Evolutionary conservation across 768 basidiomycete genomes (phyloP), one percentile per base, ranked within the genome.

Genomic region (Sistotremastrum suecicum): DNA sequence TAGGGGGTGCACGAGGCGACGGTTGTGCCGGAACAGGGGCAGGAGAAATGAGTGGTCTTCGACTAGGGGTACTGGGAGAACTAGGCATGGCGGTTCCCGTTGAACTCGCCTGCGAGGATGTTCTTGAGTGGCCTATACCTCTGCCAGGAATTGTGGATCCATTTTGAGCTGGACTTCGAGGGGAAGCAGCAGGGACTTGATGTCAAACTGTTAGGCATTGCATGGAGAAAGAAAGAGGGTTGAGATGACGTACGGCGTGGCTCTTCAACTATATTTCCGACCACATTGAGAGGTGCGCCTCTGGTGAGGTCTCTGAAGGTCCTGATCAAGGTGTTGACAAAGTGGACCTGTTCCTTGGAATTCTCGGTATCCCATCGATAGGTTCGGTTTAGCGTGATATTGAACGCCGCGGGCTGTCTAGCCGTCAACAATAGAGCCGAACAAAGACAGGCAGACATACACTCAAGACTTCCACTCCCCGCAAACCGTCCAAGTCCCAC

Each of bases 361-460:
- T 71, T 74, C 55, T 94, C 91, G 0, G 89, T 85, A 57, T 81
- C 74, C 91, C 92, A 98, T 59, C 67, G 72, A 64, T 98, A 97
- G 29, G 87, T 80, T 59, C 87, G 75, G n/a, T 83, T 78, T 44
- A 98, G 72, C 1, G 86, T 89, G 49, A 97, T 69, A 54, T 81
- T 84, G 63, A 94, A 84, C 12, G 69, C 64, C 31, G 37, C 40
- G 28, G 34, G 44, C 42, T 34, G 37, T 30, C 32, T 34, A 42
- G 42, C 47, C 12, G 42, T 6, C 40, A 55, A 39, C 12, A 44
- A 49, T 38, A 49, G 20, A 43, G 37, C 54, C 51, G 36, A 54
- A 52, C 0, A 57, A 49, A 53, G 29, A 43, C 40, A 11, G 20
- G 39, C 34, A n/a, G 2, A 67, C 80, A 56, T 60, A 94, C 91